Evolutionary conservation across 1,284 basidiomycete genomes (phyloP).

Genomic region (Apiotrichum veenhuisii): DNA sequence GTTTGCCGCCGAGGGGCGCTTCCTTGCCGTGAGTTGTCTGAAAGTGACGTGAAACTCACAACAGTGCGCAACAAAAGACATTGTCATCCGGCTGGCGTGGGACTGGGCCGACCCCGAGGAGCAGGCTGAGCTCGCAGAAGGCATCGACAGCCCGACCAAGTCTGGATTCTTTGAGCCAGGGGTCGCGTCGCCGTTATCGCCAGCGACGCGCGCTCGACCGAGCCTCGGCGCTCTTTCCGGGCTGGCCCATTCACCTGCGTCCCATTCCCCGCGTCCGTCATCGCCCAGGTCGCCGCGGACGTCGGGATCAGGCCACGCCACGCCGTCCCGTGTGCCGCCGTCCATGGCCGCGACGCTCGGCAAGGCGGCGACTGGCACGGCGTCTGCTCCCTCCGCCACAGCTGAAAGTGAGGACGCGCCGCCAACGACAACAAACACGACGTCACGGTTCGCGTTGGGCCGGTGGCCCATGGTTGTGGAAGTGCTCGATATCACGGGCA

Average conservation of each 20-base stretch:
- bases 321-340: neutral
- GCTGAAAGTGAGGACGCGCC: conserved; percentile 3
- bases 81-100: conserved; percentile 85
- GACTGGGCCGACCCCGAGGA: conserved; percentile 55
- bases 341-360: neutral
- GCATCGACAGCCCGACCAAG: conserved; percentile 3
- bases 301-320: neutral
- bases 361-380: too few relatives aligned
- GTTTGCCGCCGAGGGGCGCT: conserved; percentile 84
- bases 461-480: conserved; percentile 26
- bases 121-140: conserved; percentile 6
- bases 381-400: too few relatives aligned
- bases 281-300: conserved; percentile 2
- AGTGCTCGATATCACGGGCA: conserved; percentile 30
- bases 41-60: neutral
- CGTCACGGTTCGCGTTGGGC: conserved; percentile 14
- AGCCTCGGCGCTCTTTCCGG: conserved; percentile 44
- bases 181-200: neutral
- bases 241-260: neutral
- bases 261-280: neutral
- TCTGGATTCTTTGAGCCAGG: neutral
- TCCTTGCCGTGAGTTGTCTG: conserved; percentile 68
- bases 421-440: conserved; percentile 7
- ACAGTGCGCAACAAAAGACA: conserved; percentile 80
- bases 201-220: conserved; percentile 51